Evolutionary conservation across 225 moss, liverwort and hornwort genomes (phyloP).

Genomic region (Physcomitrellopsis africana): DNA sequence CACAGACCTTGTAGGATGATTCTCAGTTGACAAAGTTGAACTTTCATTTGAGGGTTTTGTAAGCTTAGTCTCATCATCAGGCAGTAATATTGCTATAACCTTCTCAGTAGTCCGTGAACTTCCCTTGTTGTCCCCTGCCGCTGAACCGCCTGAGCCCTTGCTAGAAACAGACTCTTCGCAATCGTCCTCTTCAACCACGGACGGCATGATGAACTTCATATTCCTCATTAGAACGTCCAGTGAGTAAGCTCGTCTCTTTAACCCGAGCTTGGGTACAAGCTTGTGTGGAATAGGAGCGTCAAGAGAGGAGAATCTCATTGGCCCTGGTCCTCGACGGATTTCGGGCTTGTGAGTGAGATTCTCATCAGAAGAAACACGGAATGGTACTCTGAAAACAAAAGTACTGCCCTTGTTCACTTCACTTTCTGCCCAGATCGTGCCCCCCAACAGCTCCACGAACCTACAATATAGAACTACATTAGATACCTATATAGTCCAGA

Average conservation of each 20-base stretch:
- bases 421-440: slow-evolving; percentile 80
- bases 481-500: slow-evolving; percentile 3
- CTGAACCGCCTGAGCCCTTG: slow-evolving; percentile 15
- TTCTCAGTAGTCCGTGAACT: slow-evolving; percentile 29
- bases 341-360: slow-evolving; percentile 29
- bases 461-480: slow-evolving; percentile 37
- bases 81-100: neutral
- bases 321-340: slow-evolving; percentile 13
- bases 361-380: slow-evolving; percentile 42
- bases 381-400: slow-evolving; percentile 47
- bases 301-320: slow-evolving; percentile 32
- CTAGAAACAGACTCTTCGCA: slow-evolving; percentile 37
- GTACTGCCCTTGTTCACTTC: slow-evolving; percentile 72
- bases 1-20: neutral
- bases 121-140: slow-evolving; percentile 5
- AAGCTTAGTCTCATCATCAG: slow-evolving; percentile 7
- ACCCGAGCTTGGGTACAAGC: slow-evolving; percentile 34
- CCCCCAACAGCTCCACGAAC: slow-evolving; percentile 80
- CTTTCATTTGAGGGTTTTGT: slow-evolving; percentile 12
- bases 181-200: slow-evolving; percentile 39
- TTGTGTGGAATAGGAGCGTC: slow-evolving; percentile 24
- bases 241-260: slow-evolving; percentile 69
- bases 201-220: slow-evolving; percentile 50
- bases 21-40: neutral
- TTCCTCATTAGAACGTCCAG: slow-evolving; percentile 58